Evolutionary conservation across 2,329 filamentous ascomycete species (phyloP).

Genomic region (Colletotrichum horii): DNA sequence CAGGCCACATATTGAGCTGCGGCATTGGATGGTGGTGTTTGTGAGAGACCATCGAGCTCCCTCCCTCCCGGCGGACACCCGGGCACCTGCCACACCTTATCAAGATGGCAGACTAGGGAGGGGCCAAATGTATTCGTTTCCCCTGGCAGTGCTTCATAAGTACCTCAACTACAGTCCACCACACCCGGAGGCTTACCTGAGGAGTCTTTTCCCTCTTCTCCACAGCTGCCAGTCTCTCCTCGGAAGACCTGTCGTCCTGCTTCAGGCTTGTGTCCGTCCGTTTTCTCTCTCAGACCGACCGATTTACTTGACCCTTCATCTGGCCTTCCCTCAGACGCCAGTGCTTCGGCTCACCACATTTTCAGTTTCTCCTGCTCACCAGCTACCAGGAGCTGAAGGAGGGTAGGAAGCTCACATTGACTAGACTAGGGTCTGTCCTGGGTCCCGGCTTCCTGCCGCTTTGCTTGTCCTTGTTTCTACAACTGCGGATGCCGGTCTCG

Average conservation of each 20-base stretch:
- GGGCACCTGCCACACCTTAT: constrained; percentile 22
- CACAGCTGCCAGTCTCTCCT: constrained; percentile 18
- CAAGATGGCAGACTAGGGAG: constrained; percentile 12
- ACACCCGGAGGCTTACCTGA: neutral
- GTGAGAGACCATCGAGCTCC: constrained; percentile 5
- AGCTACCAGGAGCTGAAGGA: constrained; percentile 7
- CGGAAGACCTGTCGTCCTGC: constrained; percentile 6
- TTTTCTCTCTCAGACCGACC: neutral
- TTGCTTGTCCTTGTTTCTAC: constrained; percentile 12
- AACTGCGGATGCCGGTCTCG: constrained; percentile 20
- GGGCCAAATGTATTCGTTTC: neutral
- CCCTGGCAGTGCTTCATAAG: constrained; percentile 17
- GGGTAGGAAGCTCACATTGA: constrained; percentile 1
- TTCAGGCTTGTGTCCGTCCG: neutral
- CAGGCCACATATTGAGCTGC: constrained; percentile 18
- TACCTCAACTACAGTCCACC: constrained; percentile 19
- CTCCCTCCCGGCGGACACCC: constrained; percentile 12
- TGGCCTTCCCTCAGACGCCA: neutral
- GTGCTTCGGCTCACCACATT: neutral
- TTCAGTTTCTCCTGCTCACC: neutral
- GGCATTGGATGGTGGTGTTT: constrained; percentile 13
- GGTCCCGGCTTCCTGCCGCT: neutral
- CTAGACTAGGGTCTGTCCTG: constrained; percentile 1
- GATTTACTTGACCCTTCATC: neutral
- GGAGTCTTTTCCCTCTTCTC: constrained; percentile 18